phyloP scores from a whole-genome alignment of 805 yeast species.

The Starmerella bacillaris region DNA sequence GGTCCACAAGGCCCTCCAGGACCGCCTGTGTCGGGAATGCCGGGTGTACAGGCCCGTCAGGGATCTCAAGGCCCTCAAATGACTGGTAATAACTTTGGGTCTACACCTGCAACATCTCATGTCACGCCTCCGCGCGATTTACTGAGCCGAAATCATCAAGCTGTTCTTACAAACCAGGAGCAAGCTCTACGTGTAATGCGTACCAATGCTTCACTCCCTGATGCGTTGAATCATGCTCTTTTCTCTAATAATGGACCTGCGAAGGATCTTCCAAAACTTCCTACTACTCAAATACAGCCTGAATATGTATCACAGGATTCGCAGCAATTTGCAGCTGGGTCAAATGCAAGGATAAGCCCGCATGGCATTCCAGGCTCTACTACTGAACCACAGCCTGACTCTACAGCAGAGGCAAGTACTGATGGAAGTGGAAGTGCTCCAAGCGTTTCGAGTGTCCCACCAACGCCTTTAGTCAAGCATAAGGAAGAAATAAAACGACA shows the following conservation, averaged over 20 bases:
- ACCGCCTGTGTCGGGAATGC: no score
- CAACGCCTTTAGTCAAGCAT: no score
- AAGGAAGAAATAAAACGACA: slow-evolving; percentile 9
- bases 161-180: slow-evolving; percentile 8
- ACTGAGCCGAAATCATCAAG: not conserved
- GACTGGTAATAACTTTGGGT: not conserved
- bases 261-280: slow-evolving; percentile 4
- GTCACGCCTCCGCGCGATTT: not conserved
- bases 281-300: not conserved
- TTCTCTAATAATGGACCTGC: slow-evolving; percentile 7
- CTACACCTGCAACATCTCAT: slow-evolving; percentile 1
- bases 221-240: slow-evolving; percentile 6
- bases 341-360: no score
- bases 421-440: no score
- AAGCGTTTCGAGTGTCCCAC: no score
- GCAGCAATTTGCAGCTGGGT: no score
- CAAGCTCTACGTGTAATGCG: slow-evolving; percentile 10
- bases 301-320: not conserved
- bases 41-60: no score
- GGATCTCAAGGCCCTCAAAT: slow-evolving; percentile 3
- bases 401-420: no score
- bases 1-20: no score
- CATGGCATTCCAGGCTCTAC: no score
- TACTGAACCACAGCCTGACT: no score
- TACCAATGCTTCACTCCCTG: slow-evolving; percentile 8